Percentiles rank a stretch among this genome's conserved stretches.
Evolutionary conservation across 768 basidiomycete genomes (phyloP).

Genomic region (Calocera cornea): DNA sequence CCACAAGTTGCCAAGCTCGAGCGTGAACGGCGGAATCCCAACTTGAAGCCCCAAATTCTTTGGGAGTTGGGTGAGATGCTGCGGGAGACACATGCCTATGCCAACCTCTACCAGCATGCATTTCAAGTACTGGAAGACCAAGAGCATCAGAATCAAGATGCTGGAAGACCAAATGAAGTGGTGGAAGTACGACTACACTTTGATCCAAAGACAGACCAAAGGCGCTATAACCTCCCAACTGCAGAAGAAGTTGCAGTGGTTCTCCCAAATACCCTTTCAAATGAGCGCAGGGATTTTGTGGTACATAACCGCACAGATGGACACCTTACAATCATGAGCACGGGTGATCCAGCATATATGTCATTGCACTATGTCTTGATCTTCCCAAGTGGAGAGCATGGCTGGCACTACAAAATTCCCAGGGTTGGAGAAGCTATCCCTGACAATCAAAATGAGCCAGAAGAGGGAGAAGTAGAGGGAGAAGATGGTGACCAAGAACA

Average conservation of each 20-base stretch:
- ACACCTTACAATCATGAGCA: neutral
- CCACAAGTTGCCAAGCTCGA: neutral
- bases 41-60: neutral
- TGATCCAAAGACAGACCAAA: slow-evolving; percentile 18
- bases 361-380: neutral
- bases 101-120: neutral
- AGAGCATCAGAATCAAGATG: neutral
- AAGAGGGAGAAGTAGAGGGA: neutral
- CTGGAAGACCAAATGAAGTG: neutral
- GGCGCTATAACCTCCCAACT: slow-evolving; percentile 34
- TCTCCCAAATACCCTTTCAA: slow-evolving; percentile 21
- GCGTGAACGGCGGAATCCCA: neutral
- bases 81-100: neutral
- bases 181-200: slow-evolving; percentile 6
- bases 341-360: neutral
- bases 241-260: slow-evolving; percentile 33
- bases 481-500: neutral
- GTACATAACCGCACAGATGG: neutral
- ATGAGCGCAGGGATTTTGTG: neutral
- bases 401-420: neutral
- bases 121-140: neutral
- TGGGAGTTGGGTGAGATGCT: neutral
- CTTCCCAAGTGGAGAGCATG: neutral
- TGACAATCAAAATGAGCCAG: neutral
- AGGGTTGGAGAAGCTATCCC: neutral